Evolutionary conservation across 495 filamentous ascomycete species (phyloP).

Genomic region (Apiosordaria backusii): DNA sequence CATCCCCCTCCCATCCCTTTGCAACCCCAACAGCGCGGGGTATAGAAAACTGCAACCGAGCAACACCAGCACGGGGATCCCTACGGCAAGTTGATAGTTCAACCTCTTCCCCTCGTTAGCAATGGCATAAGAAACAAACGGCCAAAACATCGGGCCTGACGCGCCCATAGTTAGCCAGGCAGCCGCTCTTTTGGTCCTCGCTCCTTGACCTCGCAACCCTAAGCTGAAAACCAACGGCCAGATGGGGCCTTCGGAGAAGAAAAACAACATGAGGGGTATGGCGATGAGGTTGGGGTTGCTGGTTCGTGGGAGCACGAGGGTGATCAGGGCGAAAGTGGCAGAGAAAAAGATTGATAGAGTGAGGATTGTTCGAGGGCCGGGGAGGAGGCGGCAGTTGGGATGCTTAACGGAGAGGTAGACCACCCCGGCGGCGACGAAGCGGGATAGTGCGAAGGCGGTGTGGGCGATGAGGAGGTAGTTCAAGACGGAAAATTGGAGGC

Average conservation of each 20-base stretch:
- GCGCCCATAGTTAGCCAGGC: slow-evolving; percentile 64
- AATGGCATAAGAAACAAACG: slow-evolving; percentile 55
- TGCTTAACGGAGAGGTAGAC: slow-evolving; percentile 50
- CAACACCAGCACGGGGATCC: slow-evolving; percentile 36
- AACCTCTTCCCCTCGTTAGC: slow-evolving; percentile 2
- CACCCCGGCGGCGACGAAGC: slow-evolving; percentile 45
- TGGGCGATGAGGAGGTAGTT: slow-evolving; percentile 49
- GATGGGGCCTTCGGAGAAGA: slow-evolving; percentile 66
- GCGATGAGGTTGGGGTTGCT: slow-evolving; percentile 49
- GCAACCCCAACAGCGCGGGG: slow-evolving; percentile 38
- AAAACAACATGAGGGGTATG: slow-evolving; percentile 57
- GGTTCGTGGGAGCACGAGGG: slow-evolving; percentile 48
- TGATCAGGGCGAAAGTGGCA: slow-evolving; percentile 37
- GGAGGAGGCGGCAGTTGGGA: slow-evolving; percentile 34
- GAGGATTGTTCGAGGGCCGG: slow-evolving; percentile 54
- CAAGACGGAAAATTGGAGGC: slow-evolving; percentile 55
- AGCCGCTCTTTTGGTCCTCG: slow-evolving; percentile 64
- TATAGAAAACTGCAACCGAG: slow-evolving; percentile 31
- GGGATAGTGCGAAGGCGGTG: slow-evolving; percentile 44
- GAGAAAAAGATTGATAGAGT: slow-evolving; percentile 45
- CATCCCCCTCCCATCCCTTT: slow-evolving; percentile 35
- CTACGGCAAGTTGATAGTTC: slow-evolving; percentile 36
- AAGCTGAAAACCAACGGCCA: slow-evolving; percentile 71
- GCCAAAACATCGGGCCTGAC: slow-evolving; percentile 63
- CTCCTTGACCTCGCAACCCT: slow-evolving; percentile 65